Conservation (phyloP, 2,329 filamentous ascomycete genomes). For the Diaporthe helianthi region DNA sequence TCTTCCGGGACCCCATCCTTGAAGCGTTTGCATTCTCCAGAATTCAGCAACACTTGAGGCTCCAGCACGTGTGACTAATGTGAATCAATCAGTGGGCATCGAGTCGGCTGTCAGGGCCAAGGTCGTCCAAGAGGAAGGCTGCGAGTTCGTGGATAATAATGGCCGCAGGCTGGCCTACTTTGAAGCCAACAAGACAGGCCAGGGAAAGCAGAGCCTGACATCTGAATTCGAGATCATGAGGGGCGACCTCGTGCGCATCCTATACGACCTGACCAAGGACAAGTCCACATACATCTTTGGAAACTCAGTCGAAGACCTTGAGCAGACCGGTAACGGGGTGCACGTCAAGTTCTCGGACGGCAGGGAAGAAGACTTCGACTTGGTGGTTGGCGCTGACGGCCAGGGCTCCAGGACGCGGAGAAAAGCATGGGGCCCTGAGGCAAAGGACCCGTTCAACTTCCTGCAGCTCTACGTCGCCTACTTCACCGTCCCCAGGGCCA, state of each 20-base stretch:
- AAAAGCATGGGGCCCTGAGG: conserved; percentile 45
- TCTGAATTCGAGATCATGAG: conserved; percentile 68
- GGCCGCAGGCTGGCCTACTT: conserved; percentile 50
- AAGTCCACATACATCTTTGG: conserved; percentile 41
- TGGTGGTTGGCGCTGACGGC: conserved; percentile 64
- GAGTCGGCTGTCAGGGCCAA: conserved; percentile 34
- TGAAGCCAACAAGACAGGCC: conserved; percentile 48
- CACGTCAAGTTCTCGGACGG: conserved; percentile 53
- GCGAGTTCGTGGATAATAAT: conserved; percentile 51
- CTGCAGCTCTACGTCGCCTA: conserved; percentile 41
- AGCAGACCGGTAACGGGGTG: conserved; percentile 44
- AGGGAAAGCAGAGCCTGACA: conserved; percentile 53
- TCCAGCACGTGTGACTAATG: no score
- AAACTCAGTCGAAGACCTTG: conserved; percentile 41
- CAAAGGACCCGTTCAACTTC: conserved; percentile 37
- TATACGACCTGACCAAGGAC: conserved; percentile 51
- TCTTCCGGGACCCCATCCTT: no score
- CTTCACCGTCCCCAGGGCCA: conserved; percentile 29
- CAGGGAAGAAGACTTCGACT: conserved; percentile 51
- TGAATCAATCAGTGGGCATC: conserved; percentile 34
- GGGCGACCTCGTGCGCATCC: conserved; percentile 58
- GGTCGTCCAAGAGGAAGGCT: conserved; percentile 43
- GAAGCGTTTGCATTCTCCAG: no score
- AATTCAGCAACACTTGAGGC: no score
- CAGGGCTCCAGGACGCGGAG: conserved; percentile 56